Evolutionary conservation across 1,284 basidiomycete genomes (phyloP).

Genomic region (Vanrija sp.): DNA sequence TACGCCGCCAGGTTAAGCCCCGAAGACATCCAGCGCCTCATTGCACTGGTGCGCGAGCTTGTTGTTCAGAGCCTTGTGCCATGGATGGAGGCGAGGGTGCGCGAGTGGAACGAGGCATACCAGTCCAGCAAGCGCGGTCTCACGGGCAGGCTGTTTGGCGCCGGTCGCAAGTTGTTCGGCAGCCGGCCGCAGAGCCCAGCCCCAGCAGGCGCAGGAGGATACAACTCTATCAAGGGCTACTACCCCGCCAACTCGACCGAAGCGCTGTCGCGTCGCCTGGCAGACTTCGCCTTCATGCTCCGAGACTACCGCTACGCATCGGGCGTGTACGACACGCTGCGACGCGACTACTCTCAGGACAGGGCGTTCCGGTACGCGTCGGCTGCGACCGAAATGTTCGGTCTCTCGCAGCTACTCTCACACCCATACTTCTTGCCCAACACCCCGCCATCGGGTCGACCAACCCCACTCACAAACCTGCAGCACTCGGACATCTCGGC

Average conservation of each 20-base stretch:
- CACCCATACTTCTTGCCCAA: constrained; percentile 41
- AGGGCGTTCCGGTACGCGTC: constrained; percentile 48
- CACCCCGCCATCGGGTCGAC: constrained; percentile 23
- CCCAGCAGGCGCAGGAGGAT: constrained; percentile 28
- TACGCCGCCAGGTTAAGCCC: constrained; percentile 57
- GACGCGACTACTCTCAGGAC: constrained; percentile 61
- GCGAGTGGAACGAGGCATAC: constrained; percentile 93
- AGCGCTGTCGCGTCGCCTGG: constrained; percentile 61
- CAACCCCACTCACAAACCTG: constrained; percentile 34
- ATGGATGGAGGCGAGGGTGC: constrained; percentile 91
- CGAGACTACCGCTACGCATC: constrained; percentile 84
- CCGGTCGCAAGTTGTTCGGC: constrained; percentile 54
- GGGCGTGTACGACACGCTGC: constrained; percentile 76
- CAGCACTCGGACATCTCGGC: constrained; percentile 46
- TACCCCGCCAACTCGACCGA: constrained; percentile 52
- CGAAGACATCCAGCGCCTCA: constrained; percentile 73
- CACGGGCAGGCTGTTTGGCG: constrained; percentile 83
- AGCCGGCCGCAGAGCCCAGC: constrained; percentile 44
- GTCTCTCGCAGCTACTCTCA: constrained; percentile 41
- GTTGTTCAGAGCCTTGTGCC: constrained; percentile 86
- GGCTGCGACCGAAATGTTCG: constrained; percentile 50
- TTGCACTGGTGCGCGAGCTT: constrained; percentile 82
- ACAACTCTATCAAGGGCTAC: constrained; percentile 44
- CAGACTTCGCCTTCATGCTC: constrained; percentile 90
- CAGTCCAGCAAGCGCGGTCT: constrained; percentile 78